phyloP scores from a whole-genome alignment of 179 eudicot genomes.

The Silene noctiflora region DNA sequence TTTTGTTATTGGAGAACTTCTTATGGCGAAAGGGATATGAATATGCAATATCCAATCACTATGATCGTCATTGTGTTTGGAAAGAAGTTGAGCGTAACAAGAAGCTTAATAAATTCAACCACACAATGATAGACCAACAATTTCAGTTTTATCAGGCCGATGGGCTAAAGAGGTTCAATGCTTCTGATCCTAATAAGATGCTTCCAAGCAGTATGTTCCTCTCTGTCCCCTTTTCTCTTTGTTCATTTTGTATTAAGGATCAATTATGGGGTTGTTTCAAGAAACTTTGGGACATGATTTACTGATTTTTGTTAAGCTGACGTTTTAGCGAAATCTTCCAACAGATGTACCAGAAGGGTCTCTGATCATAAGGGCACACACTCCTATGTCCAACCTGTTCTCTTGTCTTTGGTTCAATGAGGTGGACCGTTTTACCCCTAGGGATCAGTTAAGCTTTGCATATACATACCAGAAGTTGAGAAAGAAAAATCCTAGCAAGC shows the following conservation, averaged over 20 bases:
- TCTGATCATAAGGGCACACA: conserved; percentile 82
- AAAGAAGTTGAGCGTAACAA: conserved; percentile 90
- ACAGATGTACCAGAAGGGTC: conserved; percentile 98
- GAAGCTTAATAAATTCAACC: conserved; percentile 90
- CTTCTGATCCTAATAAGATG: conserved; percentile 64
- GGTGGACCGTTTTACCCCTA: conserved; percentile 84
- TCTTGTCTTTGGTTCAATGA: conserved; percentile 95
- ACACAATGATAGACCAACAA: conserved; percentile 76
- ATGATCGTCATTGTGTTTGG: conserved; percentile 94
- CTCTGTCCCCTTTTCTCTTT: conserved; percentile 3
- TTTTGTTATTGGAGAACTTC: conserved; percentile 72
- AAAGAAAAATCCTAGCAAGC: conserved; percentile 68
- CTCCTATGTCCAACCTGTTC: conserved; percentile 90
- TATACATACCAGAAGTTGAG: conserved; percentile 78
- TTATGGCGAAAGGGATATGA: conserved; percentile 83
- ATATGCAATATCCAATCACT: conserved; percentile 91
- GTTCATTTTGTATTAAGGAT: conserved; percentile 9
- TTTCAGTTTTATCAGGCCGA: conserved; percentile 83
- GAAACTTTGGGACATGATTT: not conserved
- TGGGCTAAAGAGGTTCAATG: conserved; percentile 71
- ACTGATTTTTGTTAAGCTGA: conserved; percentile 9
- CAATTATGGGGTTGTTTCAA: not conserved
- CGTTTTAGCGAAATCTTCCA: conserved; percentile 2
- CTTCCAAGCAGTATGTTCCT: conserved; percentile 79
- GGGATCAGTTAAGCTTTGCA: conserved; percentile 91